These are phyloP conservation scores for Pichia membranifaciens DNA, from an alignment of 805 yeast genomes.

Conservation along the genomic window DNA sequence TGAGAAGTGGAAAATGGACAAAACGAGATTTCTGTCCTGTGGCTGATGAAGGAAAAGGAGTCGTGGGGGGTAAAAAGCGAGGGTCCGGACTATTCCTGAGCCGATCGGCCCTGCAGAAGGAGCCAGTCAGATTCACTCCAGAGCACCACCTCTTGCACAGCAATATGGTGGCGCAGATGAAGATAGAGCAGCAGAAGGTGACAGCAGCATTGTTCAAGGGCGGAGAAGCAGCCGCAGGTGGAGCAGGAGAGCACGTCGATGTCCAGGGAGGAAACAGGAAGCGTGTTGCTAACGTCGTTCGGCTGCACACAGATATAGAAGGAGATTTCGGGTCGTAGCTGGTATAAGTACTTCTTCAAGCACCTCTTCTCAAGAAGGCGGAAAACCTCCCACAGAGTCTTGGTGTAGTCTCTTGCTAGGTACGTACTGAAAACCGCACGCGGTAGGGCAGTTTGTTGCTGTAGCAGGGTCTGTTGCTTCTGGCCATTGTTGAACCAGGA, in stretches of 20 bases:
- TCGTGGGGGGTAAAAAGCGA: no score
- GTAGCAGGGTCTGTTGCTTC: neutral
- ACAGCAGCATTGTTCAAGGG: neutral
- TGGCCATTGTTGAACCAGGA: neutral
- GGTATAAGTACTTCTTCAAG: neutral
- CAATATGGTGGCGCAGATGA: neutral
- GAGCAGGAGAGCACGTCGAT: constrained; percentile 1
- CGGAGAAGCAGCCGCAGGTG: constrained; percentile 2
- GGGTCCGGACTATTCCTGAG: neutral
- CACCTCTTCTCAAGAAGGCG: neutral
- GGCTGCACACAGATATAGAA: neutral
- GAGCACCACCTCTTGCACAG: neutral
- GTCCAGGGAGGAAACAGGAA: neutral
- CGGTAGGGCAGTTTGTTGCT: neutral
- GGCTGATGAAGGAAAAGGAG: no score
- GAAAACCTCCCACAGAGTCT: constrained; percentile 1
- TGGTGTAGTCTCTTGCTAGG: neutral
- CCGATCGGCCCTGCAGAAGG: neutral
- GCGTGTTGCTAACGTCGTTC: neutral
- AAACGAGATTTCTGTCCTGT: no score
- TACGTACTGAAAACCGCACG: neutral
- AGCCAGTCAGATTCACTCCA: neutral
- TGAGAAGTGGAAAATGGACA: no score
- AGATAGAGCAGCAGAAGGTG: neutral
- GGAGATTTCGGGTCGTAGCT: neutral